A percentile compares a stretch with the other conserved stretches of the same genome.
Conservation (phyloP, 1,139 yeast genomes). For the Diutina mesorugosa region DNA sequence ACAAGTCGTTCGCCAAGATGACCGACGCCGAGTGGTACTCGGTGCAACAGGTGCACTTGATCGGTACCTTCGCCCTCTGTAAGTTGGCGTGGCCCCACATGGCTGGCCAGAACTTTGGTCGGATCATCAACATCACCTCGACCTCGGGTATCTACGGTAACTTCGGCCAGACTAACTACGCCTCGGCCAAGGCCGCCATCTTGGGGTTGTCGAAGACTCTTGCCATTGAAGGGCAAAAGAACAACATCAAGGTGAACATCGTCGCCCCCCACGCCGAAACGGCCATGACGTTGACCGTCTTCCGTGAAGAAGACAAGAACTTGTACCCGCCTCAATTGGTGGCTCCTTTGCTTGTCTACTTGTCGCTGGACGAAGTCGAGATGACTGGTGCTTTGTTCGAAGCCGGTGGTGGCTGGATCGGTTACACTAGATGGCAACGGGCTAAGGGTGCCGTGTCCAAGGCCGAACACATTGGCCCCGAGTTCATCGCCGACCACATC, state of each 20-base stretch:
- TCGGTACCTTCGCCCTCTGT: constrained; percentile 72
- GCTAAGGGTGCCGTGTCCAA: constrained; percentile 67
- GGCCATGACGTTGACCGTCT: constrained; percentile 86
- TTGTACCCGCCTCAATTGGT: constrained; percentile 82
- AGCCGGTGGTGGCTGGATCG: constrained; percentile 84
- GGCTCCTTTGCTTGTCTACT: constrained; percentile 75
- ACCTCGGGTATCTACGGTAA: constrained; percentile 96
- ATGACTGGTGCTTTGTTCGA: constrained; percentile 50
- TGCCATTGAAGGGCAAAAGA: constrained; percentile 81
- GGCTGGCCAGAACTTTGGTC: constrained; percentile 60
- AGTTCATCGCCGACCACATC: constrained; percentile 61
- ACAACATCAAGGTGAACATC: constrained; percentile 63
- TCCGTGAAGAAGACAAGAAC: constrained; percentile 64
- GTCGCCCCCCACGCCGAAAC: constrained; percentile 98
- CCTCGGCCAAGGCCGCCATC: constrained; percentile 87
- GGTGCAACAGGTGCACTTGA: constrained; percentile 72
- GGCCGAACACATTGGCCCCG: constrained; percentile 44
- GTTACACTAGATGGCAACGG: constrained; percentile 91
- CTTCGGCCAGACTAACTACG: constrained; percentile 94
- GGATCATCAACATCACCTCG: constrained; percentile 79
- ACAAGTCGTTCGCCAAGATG: constrained; percentile 80
- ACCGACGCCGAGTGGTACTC: constrained; percentile 73
- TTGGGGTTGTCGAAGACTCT: constrained; percentile 75
- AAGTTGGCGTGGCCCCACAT: constrained; percentile 85
- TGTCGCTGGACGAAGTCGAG: constrained; percentile 65